Percentiles rank a stretch among this genome's conserved stretches.
These are phyloP conservation scores for Protomyces inundatus DNA, from an alignment of 1,139 yeast genomes.

Conservation along the genomic window DNA sequence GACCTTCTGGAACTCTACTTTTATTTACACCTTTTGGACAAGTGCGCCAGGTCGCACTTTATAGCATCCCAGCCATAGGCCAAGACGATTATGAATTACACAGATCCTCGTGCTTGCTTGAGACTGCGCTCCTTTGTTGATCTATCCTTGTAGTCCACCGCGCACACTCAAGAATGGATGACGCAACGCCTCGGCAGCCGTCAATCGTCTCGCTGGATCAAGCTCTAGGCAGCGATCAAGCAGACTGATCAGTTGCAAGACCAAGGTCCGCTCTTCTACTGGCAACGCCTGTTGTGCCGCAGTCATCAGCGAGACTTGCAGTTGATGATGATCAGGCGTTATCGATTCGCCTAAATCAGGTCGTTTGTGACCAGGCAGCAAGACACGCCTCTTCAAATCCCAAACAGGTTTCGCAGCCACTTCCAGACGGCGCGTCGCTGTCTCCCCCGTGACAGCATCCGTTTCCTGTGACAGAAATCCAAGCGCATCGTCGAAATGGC, in stretches of 20 bases:
- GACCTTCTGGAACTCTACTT: too few relatives aligned
- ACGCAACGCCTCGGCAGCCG: conserved; percentile 59
- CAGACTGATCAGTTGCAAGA: conserved; percentile 46
- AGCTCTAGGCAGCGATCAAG: conserved; percentile 65
- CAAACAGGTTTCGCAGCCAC: conserved; percentile 27
- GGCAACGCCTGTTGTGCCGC: not conserved
- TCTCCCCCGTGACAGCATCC: conserved; percentile 36
- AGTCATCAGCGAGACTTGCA: not conserved
- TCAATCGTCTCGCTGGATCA: conserved; percentile 66
- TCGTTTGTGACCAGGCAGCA: not conserved
- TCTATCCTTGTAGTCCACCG: not conserved
- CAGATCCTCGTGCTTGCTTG: too few relatives aligned
- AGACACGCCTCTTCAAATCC: conserved; percentile 28
- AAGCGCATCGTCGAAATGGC: conserved; percentile 37
- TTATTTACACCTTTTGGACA: too few relatives aligned
- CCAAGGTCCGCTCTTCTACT: conserved; percentile 20
- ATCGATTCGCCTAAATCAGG: not conserved
- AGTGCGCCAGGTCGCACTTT: too few relatives aligned
- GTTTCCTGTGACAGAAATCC: conserved; percentile 35
- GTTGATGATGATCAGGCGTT: too few relatives aligned
- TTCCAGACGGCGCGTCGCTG: conserved; percentile 28
- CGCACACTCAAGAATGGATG: conserved; percentile 55
- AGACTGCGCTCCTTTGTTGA: too few relatives aligned
- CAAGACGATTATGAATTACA: too few relatives aligned
- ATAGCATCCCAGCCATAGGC: too few relatives aligned